Evolutionary conservation across 495 filamentous ascomycete species (phyloP), one percentile per base, ranked within the genome.

Genomic region (Pyrenula massariospora): DNA sequence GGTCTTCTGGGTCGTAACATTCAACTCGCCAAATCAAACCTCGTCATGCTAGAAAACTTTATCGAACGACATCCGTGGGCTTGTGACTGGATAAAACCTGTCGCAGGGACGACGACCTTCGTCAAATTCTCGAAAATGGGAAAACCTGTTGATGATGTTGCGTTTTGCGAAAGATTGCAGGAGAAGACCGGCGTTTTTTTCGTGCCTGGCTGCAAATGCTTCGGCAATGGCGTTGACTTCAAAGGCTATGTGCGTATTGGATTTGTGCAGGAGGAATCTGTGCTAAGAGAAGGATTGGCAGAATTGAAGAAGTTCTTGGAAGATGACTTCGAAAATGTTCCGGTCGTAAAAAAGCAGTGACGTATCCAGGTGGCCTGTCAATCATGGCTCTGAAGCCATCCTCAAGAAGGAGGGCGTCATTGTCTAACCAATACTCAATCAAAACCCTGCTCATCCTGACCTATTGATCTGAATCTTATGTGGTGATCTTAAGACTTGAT

Each of bases 21-120:
- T 52, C 72, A 77, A 31, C 75, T 95, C 2, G 90, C 86, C 11
- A 80, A 75, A 58, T 82, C 71, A 1, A 95, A 95, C 63, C 58
- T 93, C 12, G 78, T 69, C 3, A 61, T 91, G 12, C 68, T 95
- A 19, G 81, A 84, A 47, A 75, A 70, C 2, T 94, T 90, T 58
- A 76, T 95, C 19, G 73, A 81, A 22, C 70, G 77, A 24, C 77
- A 90, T 59, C 71, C 79, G 21, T 76, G 75, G 65, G 75, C 79
- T 0, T 89, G 83, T 58, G 70, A 79, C 11, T 92, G 88, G 86
- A 73, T 82, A 2, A 88, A 81, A 65, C 91, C 91, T 10, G 84
- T 82, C 15, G 89, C 87, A 2, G 91, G 91, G 0, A 95, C 90
- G 1, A 94, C 87, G 2, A 87, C 87, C 1, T 85, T 95, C 62